Percentiles rank a stretch among this genome's conserved stretches.
Conservation (phyloP, 1,139 yeast genomes). For the Saccharomyces hybrid region DNA sequence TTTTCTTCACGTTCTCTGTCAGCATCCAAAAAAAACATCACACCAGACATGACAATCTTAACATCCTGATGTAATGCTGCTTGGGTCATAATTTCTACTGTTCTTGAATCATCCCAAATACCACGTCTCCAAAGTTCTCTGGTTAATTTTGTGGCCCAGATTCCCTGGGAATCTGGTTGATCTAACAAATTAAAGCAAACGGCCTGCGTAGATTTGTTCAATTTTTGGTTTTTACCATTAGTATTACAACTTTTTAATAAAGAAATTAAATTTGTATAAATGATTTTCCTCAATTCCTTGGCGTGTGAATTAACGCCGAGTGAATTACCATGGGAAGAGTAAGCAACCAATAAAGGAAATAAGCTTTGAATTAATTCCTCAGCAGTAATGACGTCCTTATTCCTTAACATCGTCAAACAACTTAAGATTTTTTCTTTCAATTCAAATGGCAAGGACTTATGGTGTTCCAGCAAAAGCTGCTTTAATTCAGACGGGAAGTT, state of each 20-base stretch:
- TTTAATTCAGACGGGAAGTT: conserved; percentile 76
- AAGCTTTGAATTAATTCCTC: conserved; percentile 77
- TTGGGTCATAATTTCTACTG: conserved; percentile 94
- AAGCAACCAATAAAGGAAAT: conserved; percentile 65
- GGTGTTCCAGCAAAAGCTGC: conserved; percentile 60
- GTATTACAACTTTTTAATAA: conserved; percentile 75
- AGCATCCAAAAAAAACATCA: conserved; percentile 84
- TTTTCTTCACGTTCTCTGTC: conserved; percentile 89
- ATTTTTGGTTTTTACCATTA: conserved; percentile 70
- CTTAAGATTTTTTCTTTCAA: conserved; percentile 87
- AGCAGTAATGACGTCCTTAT: conserved; percentile 72
- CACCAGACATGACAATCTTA: conserved; percentile 86
- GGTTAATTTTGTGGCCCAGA: conserved; percentile 94
- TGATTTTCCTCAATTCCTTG: conserved; percentile 72
- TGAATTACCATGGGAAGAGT: conserved; percentile 42
- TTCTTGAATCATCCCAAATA: conserved; percentile 94
- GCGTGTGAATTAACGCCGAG: conserved; percentile 56
- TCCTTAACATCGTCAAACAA: conserved; percentile 81
- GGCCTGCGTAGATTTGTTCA: conserved; percentile 87
- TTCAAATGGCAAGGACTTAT: conserved; percentile 73
- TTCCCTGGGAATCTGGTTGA: conserved; percentile 70
- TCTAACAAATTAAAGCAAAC: conserved; percentile 76
- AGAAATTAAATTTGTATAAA: conserved; percentile 69
- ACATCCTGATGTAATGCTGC: conserved; percentile 82
- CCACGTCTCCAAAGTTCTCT: conserved; percentile 96